A percentile compares a stretch with the other conserved stretches of the same genome.
phyloP scores from a whole-genome alignment of 352 stramenopile species.

The Pythium angustatum region DNA sequence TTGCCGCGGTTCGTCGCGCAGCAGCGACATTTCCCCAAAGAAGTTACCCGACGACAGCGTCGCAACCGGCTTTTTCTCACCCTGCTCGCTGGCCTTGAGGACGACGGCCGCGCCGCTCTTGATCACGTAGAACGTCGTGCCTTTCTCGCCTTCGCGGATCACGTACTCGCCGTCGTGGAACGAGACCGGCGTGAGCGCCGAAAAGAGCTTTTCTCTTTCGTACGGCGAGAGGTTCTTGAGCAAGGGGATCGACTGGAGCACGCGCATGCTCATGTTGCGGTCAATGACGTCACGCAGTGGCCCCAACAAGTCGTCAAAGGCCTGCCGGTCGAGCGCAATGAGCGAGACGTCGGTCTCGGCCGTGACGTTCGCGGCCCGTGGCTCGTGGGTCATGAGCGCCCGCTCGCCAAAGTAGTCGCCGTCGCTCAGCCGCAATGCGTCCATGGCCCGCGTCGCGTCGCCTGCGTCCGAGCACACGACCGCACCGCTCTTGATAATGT shows the following conservation, averaged over 20 bases:
- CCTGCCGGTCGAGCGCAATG: constrained; percentile 81
- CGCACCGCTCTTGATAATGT: constrained; percentile 82
- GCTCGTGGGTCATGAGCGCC: constrained; percentile 93
- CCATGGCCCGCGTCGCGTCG: constrained; percentile 70
- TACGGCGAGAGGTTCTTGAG: constrained; percentile 62
- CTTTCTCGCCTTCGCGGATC: constrained; percentile 67
- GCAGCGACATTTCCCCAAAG: constrained; percentile 73
- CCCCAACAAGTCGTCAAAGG: constrained; percentile 83
- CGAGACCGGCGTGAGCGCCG: constrained; percentile 44
- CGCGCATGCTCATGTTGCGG: constrained; percentile 79
- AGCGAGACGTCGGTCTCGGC: constrained; percentile 64
- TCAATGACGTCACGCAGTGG: constrained; percentile 80
- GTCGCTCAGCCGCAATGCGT: constrained; percentile 90
- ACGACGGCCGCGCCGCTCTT: constrained; percentile 67
- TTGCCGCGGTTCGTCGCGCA: constrained; percentile 57
- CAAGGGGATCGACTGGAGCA: constrained; percentile 78
- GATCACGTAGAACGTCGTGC: constrained; percentile 82
- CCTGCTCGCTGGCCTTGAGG: constrained; percentile 41
- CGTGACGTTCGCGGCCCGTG: constrained; percentile 84
- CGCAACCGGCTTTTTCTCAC: constrained; percentile 49
- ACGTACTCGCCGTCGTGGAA: constrained; percentile 72
- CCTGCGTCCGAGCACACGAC: constrained; percentile 74
- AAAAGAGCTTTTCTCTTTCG: constrained; percentile 69
- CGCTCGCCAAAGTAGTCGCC: constrained; percentile 96
- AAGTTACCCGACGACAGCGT: constrained; percentile 60